A percentile compares a stretch with the other conserved stretches of the same genome.
Evolutionary conservation across 2,329 filamentous ascomycete species (phyloP).

Genomic region (Helicocarpus griseus): DNA sequence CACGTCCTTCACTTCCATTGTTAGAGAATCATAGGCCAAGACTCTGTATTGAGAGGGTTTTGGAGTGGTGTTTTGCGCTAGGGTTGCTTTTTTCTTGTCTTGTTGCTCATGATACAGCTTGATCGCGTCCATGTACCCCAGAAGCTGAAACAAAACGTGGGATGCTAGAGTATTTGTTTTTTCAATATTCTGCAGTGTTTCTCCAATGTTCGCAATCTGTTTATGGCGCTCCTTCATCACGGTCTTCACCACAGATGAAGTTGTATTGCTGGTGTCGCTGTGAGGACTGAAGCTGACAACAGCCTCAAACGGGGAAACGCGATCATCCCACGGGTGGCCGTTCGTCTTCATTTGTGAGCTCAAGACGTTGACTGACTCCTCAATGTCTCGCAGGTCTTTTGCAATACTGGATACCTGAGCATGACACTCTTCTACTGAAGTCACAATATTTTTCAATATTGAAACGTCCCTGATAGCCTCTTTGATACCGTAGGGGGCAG

Average conservation of each 20-base stretch:
- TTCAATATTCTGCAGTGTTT: constrained; percentile 2
- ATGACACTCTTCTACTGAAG: no score
- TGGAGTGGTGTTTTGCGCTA: neutral
- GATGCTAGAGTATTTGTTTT: neutral
- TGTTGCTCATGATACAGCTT: neutral
- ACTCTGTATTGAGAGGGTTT: constrained; percentile 19
- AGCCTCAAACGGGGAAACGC: no score
- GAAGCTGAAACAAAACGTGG: neutral
- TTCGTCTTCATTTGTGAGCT: no score
- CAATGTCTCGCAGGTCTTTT: no score
- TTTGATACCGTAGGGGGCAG: no score
- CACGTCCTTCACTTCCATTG: constrained; percentile 21
- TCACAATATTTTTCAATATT: no score
- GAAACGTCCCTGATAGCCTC: no score
- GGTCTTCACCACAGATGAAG: neutral
- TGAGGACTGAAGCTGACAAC: neutral
- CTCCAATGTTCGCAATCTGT: constrained; percentile 13
- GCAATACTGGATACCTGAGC: no score
- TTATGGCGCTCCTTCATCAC: constrained; percentile 2
- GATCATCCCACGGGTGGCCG: no score
- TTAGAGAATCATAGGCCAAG: constrained; percentile 29
- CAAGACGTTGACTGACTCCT: no score
- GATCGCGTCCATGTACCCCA: neutral
- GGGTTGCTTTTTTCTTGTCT: neutral
- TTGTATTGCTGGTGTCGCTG: neutral